Evolutionary conservation across 2,329 filamentous ascomycete genomes (phyloP).

Genomic region (Xylaria sp.): DNA sequence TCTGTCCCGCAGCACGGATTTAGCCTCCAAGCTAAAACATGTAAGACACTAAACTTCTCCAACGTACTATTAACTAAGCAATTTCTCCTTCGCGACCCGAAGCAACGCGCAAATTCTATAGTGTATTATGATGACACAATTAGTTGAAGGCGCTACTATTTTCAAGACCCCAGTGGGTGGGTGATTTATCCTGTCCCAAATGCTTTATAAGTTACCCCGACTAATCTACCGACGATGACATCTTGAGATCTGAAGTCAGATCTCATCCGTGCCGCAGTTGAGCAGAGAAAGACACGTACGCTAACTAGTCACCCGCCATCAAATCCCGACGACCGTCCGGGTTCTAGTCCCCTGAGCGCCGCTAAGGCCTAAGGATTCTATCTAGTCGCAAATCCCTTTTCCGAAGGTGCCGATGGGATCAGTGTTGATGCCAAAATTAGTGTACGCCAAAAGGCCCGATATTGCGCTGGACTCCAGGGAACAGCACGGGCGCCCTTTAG

Average conservation of each 20-base stretch:
- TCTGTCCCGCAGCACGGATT: conserved; percentile 20
- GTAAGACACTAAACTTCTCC: conserved; percentile 13
- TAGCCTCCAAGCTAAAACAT: conserved; percentile 27
- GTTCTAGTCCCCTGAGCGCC: conserved; percentile 10
- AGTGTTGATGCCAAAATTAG: conserved; percentile 19
- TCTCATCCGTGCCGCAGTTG: background rate
- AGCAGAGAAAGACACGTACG: background rate
- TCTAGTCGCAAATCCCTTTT: background rate
- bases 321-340: background rate
- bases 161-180: background rate
- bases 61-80: conserved; percentile 17
- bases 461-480: conserved; percentile 7
- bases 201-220: background rate
- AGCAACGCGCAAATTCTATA: background rate
- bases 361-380: conserved; percentile 22
- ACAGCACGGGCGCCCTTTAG: conserved; percentile 11
- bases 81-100: background rate
- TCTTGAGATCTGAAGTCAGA: background rate
- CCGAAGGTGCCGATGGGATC: conserved; percentile 17
- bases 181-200: background rate
- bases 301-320: background rate
- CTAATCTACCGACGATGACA: background rate
- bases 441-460: conserved; percentile 30
- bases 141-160: background rate
- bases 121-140: background rate